Conservation (phyloP, 805 yeast species). For the Wickerhamomyces canadensis region DNA sequence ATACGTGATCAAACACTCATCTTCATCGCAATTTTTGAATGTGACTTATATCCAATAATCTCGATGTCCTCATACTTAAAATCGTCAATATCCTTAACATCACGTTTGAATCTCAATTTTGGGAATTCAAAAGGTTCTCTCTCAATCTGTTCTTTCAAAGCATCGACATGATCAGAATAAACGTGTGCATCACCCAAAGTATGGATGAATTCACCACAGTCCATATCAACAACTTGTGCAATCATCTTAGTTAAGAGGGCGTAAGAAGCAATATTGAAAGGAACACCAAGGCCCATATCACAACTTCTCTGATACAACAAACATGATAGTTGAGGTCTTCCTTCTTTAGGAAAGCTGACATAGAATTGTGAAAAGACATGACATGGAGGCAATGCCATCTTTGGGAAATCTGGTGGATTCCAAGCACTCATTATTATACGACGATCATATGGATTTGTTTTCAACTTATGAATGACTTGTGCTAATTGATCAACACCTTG, state of each 20-base stretch:
- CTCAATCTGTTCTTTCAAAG: slow-evolving; percentile 70
- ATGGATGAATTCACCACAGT: slow-evolving; percentile 92
- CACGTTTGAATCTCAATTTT: slow-evolving; percentile 60
- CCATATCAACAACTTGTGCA: slow-evolving; percentile 92
- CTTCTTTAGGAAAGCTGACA: slow-evolving; percentile 70
- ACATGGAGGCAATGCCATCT: slow-evolving; percentile 98
- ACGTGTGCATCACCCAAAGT: slow-evolving; percentile 97
- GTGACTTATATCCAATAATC: slow-evolving; percentile 73
- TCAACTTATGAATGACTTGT: slow-evolving; percentile 72
- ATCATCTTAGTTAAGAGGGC: slow-evolving; percentile 91
- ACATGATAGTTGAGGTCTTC: slow-evolving; percentile 73
- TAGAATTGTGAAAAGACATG: slow-evolving; percentile 95
- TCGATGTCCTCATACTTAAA: slow-evolving; percentile 86
- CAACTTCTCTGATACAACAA: slow-evolving; percentile 94
- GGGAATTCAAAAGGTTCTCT: slow-evolving; percentile 83
- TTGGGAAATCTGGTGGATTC: slow-evolving; percentile 93
- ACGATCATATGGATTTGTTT: slow-evolving; percentile 88
- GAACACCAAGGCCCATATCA: slow-evolving; percentile 99
- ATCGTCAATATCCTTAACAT: slow-evolving; percentile 73
- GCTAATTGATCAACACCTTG: slow-evolving; percentile 88
- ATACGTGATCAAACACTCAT: slow-evolving; percentile 98
- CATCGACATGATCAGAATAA: slow-evolving; percentile 88
- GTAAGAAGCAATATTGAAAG: slow-evolving; percentile 95
- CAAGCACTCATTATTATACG: slow-evolving; percentile 94
- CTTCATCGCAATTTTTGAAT: slow-evolving; percentile 83